A percentile compares a stretch with the other conserved stretches of the same genome.
These are phyloP conservation scores for Ascochyta lentis DNA, from an alignment of 2,329 filamentous ascomycete species.

Conservation along the genomic window DNA sequence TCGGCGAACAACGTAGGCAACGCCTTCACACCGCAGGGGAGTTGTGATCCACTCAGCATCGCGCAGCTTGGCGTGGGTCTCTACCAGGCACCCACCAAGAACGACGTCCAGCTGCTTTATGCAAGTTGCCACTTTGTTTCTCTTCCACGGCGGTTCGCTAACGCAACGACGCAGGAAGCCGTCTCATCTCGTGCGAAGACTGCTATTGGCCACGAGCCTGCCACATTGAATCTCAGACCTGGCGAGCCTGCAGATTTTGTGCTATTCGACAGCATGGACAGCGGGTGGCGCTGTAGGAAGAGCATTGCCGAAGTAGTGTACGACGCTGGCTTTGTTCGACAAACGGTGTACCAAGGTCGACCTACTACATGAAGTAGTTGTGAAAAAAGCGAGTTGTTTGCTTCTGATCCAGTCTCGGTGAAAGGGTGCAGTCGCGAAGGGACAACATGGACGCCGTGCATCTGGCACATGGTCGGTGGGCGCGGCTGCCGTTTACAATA, in stretches of 20 bases:
- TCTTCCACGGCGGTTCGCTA: slow-evolving; percentile 12
- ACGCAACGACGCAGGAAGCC: slow-evolving; percentile 51
- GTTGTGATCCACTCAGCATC: slow-evolving; percentile 68
- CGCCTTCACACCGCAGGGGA: slow-evolving; percentile 74
- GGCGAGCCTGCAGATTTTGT: slow-evolving; percentile 54
- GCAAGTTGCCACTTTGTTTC: slow-evolving; percentile 47
- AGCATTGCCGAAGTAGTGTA: slow-evolving; percentile 55
- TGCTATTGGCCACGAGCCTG: slow-evolving; percentile 49
- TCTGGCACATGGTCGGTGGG: not conserved
- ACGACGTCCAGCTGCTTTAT: slow-evolving; percentile 65
- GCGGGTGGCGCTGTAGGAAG: slow-evolving; percentile 51
- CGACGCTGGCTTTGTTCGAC: slow-evolving; percentile 46
- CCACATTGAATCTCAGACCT: slow-evolving; percentile 37
- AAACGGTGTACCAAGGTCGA: slow-evolving; percentile 40
- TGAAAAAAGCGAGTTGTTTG: not conserved
- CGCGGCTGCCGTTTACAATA: slow-evolving; percentile 5
- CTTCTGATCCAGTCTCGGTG: not conserved
- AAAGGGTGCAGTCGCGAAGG: not conserved
- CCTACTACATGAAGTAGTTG: not conserved
- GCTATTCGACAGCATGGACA: slow-evolving; percentile 48
- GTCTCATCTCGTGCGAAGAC: slow-evolving; percentile 55
- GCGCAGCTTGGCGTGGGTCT: slow-evolving; percentile 53
- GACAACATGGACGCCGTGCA: not conserved
- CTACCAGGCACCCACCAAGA: slow-evolving; percentile 67
- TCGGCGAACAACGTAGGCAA: slow-evolving; percentile 77